Conservation (phyloP, 106 monocot species). For the Dioscorea zingiberensis region DNA sequence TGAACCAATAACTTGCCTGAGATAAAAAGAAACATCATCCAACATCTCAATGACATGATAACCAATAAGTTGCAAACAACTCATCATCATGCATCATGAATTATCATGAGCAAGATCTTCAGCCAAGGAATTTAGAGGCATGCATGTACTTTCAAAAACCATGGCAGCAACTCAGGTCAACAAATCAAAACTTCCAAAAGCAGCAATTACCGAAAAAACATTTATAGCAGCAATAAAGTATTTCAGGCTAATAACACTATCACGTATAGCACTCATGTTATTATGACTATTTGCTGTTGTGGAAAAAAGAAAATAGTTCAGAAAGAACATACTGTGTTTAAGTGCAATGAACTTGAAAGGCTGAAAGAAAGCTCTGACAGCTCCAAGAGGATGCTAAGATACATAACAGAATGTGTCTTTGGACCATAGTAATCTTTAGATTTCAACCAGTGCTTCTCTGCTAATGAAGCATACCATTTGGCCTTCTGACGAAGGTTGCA, state of each 20-base stretch:
- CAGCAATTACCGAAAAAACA: background rate
- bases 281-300: background rate
- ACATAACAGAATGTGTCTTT: slow-evolving; percentile 73
- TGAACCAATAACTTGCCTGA: too few relatives aligned
- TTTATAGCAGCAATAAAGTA: background rate
- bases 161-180: background rate
- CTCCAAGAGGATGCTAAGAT: slow-evolving; percentile 76
- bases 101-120: background rate
- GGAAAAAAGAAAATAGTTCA: background rate
- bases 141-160: background rate
- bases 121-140: background rate
- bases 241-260: background rate
- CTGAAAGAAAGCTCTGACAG: slow-evolving; percentile 56
- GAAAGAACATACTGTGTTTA: slow-evolving; percentile 48
- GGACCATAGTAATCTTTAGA: slow-evolving; percentile 86
- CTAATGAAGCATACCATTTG: slow-evolving; percentile 80
- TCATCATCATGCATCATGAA: too few relatives aligned
- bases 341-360: slow-evolving; percentile 48
- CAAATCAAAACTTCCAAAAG: background rate
- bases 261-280: background rate
- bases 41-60: too few relatives aligned
- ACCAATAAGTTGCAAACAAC: too few relatives aligned
- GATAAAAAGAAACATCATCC: too few relatives aligned
- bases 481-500: slow-evolving; percentile 52
- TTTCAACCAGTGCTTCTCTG: slow-evolving; percentile 84